These are phyloP conservation scores for Penicillium cataractarum DNA, from an alignment of 495 filamentous ascomycete genomes.

Conservation along the genomic window DNA sequence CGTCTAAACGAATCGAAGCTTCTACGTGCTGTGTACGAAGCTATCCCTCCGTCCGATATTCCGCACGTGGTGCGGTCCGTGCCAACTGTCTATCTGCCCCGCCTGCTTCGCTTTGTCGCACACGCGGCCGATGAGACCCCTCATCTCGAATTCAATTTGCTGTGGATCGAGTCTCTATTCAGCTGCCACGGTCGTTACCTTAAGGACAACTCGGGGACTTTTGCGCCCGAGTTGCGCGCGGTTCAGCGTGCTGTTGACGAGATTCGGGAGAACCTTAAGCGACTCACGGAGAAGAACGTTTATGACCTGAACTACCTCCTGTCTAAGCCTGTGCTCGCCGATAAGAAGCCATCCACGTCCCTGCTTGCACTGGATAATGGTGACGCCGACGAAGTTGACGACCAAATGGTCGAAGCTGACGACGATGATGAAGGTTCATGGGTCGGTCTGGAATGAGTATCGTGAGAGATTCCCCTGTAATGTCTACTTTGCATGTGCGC, in stretches of 20 bases:
- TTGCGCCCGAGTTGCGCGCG: slow-evolving; percentile 78
- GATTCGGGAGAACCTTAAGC: slow-evolving; percentile 73
- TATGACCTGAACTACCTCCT: slow-evolving; percentile 85
- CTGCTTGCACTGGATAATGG: slow-evolving; percentile 34
- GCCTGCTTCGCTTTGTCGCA: slow-evolving; percentile 82
- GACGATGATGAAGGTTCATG: slow-evolving; percentile 47
- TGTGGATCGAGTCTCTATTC: slow-evolving; percentile 89
- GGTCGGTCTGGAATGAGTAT: slow-evolving; percentile 45
- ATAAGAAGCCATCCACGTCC: slow-evolving; percentile 35
- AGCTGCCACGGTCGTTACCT: slow-evolving; percentile 81
- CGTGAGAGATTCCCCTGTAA: slow-evolving; percentile 28
- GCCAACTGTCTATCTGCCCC: slow-evolving; percentile 82
- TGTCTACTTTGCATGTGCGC: slow-evolving; percentile 48
- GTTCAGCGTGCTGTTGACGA: slow-evolving; percentile 75
- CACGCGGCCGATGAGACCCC: slow-evolving; percentile 85
- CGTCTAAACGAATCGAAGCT: slow-evolving; percentile 81
- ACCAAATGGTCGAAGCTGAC: slow-evolving; percentile 39
- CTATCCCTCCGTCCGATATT: slow-evolving; percentile 76
- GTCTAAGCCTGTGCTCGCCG: slow-evolving; percentile 43
- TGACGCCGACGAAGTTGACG: slow-evolving; percentile 32
- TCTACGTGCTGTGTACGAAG: slow-evolving; percentile 81
- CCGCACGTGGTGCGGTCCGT: slow-evolving; percentile 75
- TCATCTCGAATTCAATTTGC: slow-evolving; percentile 88
- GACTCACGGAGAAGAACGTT: slow-evolving; percentile 81
- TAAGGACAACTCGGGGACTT: slow-evolving; percentile 72